Evolutionary conservation across 148 eudicot species (phyloP).

Genomic region (Heliosperma pusillum): DNA sequence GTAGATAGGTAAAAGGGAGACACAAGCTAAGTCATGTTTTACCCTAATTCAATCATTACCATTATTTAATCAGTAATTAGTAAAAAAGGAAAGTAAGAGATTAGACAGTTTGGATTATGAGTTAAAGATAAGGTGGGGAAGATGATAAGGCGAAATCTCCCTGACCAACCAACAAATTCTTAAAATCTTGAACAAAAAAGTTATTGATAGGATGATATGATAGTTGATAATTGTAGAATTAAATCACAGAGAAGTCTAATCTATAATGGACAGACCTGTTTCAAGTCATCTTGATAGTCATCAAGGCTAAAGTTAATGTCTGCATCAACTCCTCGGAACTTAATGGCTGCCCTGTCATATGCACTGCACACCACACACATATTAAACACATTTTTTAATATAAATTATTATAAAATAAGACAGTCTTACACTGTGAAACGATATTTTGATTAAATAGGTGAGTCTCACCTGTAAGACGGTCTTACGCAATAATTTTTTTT

Average conservation of each 20-base stretch:
- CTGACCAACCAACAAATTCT: conserved; percentile 26
- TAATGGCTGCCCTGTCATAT: conserved; percentile 97
- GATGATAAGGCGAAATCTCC: conserved; percentile 21
- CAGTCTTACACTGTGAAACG: too few relatives aligned
- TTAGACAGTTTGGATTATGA: neutral
- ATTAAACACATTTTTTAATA: too few relatives aligned
- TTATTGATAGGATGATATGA: neutral
- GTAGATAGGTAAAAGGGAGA: neutral
- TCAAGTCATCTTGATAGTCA: conserved; percentile 85
- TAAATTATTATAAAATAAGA: too few relatives aligned
- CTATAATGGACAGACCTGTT: conserved; percentile 47
- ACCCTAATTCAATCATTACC: neutral
- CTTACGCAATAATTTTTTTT: too few relatives aligned
- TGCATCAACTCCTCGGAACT: conserved; percentile 89
- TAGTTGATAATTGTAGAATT: conserved; percentile 7
- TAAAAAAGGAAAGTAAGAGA: neutral
- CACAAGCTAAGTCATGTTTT: neutral
- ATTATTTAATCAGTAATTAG: neutral
- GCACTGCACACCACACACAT: conserved; percentile 51
- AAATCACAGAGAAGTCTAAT: neutral
- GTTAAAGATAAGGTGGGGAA: conserved; percentile 12
- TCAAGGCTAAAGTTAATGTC: conserved; percentile 86
- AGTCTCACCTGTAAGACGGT: too few relatives aligned
- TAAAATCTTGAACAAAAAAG: neutral
- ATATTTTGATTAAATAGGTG: too few relatives aligned